phyloP scores from a whole-genome alignment of 805 yeast genomes.

The Cyberlindnera lachancei region DNA sequence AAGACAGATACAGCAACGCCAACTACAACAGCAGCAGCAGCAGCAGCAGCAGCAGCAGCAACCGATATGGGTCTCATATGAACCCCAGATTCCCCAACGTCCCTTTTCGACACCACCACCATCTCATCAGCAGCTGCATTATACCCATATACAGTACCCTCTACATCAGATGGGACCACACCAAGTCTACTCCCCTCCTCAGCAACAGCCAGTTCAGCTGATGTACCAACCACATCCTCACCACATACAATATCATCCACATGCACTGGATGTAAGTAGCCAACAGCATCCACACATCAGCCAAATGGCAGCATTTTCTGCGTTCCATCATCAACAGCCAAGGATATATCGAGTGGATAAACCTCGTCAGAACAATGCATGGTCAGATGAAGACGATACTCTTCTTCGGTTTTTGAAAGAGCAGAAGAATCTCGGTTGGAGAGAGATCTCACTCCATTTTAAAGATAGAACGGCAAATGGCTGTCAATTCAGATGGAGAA shows the following conservation, averaged over 20 bases:
- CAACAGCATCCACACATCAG: no score
- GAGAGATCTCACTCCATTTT: slow-evolving; percentile 63
- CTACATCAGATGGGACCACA: no score
- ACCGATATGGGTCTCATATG: background rate
- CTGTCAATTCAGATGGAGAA: slow-evolving; percentile 71
- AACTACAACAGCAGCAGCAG: slow-evolving; percentile 6
- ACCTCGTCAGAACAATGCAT: slow-evolving; percentile 29
- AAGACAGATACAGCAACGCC: slow-evolving; percentile 4
- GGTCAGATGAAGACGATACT: slow-evolving; percentile 63
- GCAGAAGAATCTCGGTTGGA: slow-evolving; percentile 65
- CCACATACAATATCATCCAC: slow-evolving; percentile 1
- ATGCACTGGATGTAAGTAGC: no score
- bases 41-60: slow-evolving; percentile 4
- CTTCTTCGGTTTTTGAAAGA: slow-evolving; percentile 57
- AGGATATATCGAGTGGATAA: slow-evolving; percentile 7
- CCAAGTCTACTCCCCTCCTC: no score
- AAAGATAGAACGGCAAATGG: slow-evolving; percentile 68
- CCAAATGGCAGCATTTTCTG: no score
- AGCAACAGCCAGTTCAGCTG: no score
- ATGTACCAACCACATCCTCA: no score
- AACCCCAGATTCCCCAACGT: background rate
- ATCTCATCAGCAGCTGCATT: background rate
- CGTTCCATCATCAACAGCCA: slow-evolving; percentile 1
- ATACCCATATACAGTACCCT: background rate
- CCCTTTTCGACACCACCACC: slow-evolving; percentile 2